Evolutionary conservation across 1,284 basidiomycete species (phyloP), one percentile per base, ranked within the genome.

Genomic region (Leccinum fallax): DNA sequence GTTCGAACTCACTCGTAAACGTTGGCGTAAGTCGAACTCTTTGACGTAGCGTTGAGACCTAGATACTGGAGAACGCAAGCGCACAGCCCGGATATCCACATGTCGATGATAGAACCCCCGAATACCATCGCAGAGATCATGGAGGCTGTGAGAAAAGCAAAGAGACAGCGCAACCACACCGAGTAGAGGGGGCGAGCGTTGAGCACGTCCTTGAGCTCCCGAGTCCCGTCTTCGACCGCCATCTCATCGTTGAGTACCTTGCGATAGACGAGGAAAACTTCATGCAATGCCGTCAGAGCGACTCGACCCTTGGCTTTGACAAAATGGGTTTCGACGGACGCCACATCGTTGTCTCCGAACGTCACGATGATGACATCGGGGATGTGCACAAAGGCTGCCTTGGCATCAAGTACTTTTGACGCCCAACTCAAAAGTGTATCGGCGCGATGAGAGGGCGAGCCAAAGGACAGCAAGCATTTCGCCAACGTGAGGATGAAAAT

Each of bases 371-470:
- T 83, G 66, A 93, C 83, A 59, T 87, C 87, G 1, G 93, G 93
- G 49, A 94, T 83, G 71, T 92, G 90, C 26, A 93, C 88, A 70
- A 94, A 93, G 68, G 90, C 80, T n/a, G 84, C 90, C 76, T 81
- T 73, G 75, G 87, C 77, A 53, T 83, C 78, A 26, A 90, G 79
- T 34, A 83, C 81, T 5, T 77, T 73, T 6, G 86, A 82, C 2
- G 84, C 83, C 1, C 80, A 78, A 52, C 79, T 78, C 11, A 96
- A 81, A 72, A 94, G 93, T 1, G 89, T 87, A 75, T 94, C 92
- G 67, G 94, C 89, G 34, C 93, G 83, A 75, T 95, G 94, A 28
- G 92, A 93, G 4, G 93, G 94, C 21, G 93, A 90, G 21, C 94
- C 93, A 71, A 91, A 93, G 4, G 83, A 80, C 69, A 96, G 83